Percentiles rank a stretch among this genome's conserved stretches.
These are phyloP conservation scores for Parastagonospora avenae DNA, from an alignment of 2,329 filamentous ascomycete genomes.

Conservation along the genomic window DNA sequence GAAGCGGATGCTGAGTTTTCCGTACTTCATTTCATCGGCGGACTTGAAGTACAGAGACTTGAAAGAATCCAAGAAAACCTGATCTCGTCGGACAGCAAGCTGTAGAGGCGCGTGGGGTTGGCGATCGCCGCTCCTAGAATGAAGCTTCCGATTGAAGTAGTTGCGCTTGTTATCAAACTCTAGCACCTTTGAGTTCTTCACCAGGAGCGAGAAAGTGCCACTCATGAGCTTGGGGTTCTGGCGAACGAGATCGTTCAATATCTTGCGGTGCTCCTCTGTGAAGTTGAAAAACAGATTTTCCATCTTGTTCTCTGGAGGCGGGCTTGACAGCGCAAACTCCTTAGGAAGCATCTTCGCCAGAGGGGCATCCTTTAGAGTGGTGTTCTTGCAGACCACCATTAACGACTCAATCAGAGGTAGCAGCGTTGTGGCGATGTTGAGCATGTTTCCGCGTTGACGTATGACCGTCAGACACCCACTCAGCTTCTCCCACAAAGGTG, in stretches of 20 bases:
- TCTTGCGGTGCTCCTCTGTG: slow-evolving; percentile 95
- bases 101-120: slow-evolving; percentile 79
- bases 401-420: slow-evolving; percentile 92
- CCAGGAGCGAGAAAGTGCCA: slow-evolving; percentile 90
- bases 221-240: slow-evolving; percentile 99
- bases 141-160: slow-evolving; percentile 94
- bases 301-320: slow-evolving; percentile 78
- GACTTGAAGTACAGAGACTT: slow-evolving; percentile 97
- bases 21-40: slow-evolving; percentile 97
- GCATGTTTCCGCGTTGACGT: slow-evolving; percentile 89
- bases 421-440: slow-evolving; percentile 95
- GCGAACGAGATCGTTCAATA: slow-evolving; percentile 95
- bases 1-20: slow-evolving; percentile 97
- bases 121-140: slow-evolving; percentile 70
- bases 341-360: slow-evolving; percentile 54
- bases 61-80: slow-evolving; percentile 98
- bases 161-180: slow-evolving; percentile 99
- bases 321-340: slow-evolving; percentile 75
- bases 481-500: slow-evolving; percentile 87
- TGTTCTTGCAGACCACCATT: slow-evolving; percentile 99
- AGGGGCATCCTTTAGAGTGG: slow-evolving; percentile 73
- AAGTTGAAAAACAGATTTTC: slow-evolving; percentile 95
- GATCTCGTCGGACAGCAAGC: slow-evolving; percentile 86
- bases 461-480: slow-evolving; percentile 89
- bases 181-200: slow-evolving; percentile 98